A percentile compares a stretch with the other conserved stretches of the same genome.
Evolutionary conservation across 129 eudicot genomes (phyloP).

Genomic region (Smallanthus sonchifolius): DNA sequence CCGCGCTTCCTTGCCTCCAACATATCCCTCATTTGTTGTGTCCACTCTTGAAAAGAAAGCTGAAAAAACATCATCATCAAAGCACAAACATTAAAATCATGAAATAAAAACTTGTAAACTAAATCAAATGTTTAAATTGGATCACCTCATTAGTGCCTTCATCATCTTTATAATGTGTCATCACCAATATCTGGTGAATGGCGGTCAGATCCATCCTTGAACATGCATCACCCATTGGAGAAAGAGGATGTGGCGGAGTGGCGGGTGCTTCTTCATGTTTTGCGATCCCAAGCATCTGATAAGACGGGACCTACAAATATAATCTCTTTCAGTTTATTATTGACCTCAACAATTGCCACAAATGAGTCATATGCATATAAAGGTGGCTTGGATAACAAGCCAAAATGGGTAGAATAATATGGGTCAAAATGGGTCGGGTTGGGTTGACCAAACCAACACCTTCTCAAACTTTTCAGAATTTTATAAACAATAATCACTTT

Average conservation of each 20-base stretch:
- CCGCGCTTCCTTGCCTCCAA: constrained; percentile 93
- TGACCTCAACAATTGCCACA: not conserved
- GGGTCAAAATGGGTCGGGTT: not conserved
- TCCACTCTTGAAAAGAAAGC: constrained; percentile 97
- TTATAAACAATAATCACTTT: not conserved
- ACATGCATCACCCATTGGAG: constrained; percentile 97
- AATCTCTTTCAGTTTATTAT: not conserved
- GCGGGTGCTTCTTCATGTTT: constrained; percentile 82
- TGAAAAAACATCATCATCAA: constrained; percentile 14
- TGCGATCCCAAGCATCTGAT: constrained; percentile 77
- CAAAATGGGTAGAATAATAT: not conserved
- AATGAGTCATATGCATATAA: not conserved
- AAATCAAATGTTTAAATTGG: not conserved
- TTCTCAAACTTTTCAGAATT: not conserved
- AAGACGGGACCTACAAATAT: constrained; percentile 61
- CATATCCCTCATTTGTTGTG: constrained; percentile 98
- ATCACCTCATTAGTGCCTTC: constrained; percentile 82
- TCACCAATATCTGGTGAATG: constrained; percentile 66
- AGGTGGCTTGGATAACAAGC: not conserved
- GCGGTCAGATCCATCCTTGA: constrained; percentile 82
- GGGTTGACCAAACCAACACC: not conserved
- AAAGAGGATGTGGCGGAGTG: constrained; percentile 75
- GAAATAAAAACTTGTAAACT: not conserved
- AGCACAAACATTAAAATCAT: not conserved
- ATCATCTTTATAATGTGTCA: constrained; percentile 57